phyloP scores from a whole-genome alignment of 2,329 filamentous ascomycete species.

The Hypoxylon sp. region DNA sequence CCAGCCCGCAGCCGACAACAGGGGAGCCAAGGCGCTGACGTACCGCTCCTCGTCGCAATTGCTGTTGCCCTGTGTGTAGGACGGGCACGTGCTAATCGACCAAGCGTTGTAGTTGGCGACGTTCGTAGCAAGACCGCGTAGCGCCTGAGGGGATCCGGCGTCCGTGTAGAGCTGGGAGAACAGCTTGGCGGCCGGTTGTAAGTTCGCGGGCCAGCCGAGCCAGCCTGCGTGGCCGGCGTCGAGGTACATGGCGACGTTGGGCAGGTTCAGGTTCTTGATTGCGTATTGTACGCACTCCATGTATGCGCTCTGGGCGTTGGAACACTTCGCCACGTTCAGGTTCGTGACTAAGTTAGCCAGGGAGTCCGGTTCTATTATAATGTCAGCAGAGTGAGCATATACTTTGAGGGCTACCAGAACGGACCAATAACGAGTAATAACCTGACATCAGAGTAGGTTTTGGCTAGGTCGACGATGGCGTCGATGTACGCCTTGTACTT shows the following conservation, averaged over 20 bases:
- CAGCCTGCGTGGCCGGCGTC: constrained; percentile 72
- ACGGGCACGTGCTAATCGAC: constrained; percentile 59
- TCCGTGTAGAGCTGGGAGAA: constrained; percentile 65
- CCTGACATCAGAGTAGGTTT: constrained; percentile 61
- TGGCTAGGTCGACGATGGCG: constrained; percentile 59
- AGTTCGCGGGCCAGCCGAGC: constrained; percentile 71
- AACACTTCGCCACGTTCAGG: constrained; percentile 65
- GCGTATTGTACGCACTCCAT: constrained; percentile 66
- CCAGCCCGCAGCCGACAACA: constrained; percentile 66
- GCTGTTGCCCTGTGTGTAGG: constrained; percentile 60
- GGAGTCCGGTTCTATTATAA: constrained; percentile 66
- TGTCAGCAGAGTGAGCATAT: constrained; percentile 47
- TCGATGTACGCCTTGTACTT: constrained; percentile 72
- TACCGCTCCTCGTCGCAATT: constrained; percentile 71
- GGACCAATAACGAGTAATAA: constrained; percentile 62
- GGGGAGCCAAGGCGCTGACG: constrained; percentile 73
- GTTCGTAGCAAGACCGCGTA: constrained; percentile 71
- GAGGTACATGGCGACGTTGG: constrained; percentile 71
- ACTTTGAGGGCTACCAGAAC: constrained; percentile 42
- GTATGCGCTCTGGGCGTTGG: constrained; percentile 64
- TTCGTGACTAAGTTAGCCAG: constrained; percentile 73
- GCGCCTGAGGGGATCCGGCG: constrained; percentile 63
- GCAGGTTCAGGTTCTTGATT: constrained; percentile 65
- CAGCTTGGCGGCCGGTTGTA: constrained; percentile 63
- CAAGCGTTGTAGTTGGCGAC: constrained; percentile 72